Percentiles rank a stretch among this genome's conserved stretches.
Conservation (phyloP, 768 basidiomycete species). For the Rhodosporidiobolus odoratus region DNA sequence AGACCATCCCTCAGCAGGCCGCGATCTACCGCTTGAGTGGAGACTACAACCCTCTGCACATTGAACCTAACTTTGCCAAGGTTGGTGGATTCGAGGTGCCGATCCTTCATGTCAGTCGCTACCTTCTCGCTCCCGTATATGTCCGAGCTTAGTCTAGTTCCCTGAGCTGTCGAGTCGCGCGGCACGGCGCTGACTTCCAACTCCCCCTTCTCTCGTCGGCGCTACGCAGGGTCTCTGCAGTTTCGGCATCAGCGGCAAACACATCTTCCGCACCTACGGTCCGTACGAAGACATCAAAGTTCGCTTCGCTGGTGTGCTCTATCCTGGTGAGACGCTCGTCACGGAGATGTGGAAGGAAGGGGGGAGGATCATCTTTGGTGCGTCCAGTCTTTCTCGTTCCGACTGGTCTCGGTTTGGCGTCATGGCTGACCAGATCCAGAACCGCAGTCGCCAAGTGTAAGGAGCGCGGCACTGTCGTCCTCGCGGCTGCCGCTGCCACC, state of each 20-base stretch:
- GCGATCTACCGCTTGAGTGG: conserved; percentile 90
- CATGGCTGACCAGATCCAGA: not conserved
- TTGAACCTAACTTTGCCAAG: conserved; percentile 86
- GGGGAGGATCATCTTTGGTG: conserved; percentile 81
- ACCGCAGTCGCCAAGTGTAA: conserved; percentile 74
- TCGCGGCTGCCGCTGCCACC: conserved; percentile 78
- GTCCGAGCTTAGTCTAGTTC: too few relatives aligned
- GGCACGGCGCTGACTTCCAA: too few relatives aligned
- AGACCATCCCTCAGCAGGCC: conserved; percentile 73
- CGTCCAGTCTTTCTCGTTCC: conserved; percentile 42
- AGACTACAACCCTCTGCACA: conserved; percentile 82
- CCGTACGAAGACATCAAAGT: conserved; percentile 89
- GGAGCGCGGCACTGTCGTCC: conserved; percentile 65
- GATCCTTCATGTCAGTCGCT: conserved; percentile 61
- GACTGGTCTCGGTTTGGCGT: not conserved
- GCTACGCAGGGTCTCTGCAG: conserved; percentile 64
- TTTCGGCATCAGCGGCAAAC: conserved; percentile 89
- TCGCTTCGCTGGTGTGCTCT: conserved; percentile 86
- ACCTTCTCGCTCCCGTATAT: too few relatives aligned
- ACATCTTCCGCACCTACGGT: conserved; percentile 81
- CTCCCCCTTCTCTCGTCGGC: not conserved
- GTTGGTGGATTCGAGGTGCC: conserved; percentile 93
- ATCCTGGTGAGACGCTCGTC: conserved; percentile 88
- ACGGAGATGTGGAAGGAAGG: conserved; percentile 99
- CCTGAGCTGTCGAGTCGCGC: too few relatives aligned